These are phyloP conservation scores for Lepidopterella palustris DNA, from an alignment of 495 filamentous ascomycete genomes.

Conservation along the genomic window DNA sequence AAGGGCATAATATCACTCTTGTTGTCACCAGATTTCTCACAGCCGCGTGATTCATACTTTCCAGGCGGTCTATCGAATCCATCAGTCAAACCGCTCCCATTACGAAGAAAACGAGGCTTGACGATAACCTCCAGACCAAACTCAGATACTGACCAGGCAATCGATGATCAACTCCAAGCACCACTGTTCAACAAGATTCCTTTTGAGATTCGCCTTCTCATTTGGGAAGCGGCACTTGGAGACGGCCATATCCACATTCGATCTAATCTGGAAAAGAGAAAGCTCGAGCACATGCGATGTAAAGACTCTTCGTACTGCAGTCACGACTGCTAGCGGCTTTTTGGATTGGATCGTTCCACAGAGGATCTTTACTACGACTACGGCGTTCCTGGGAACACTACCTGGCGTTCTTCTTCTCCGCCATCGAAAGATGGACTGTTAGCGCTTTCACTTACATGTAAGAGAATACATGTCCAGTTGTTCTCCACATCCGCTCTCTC, in stretches of 20 bases:
- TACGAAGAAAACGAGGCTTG: not conserved
- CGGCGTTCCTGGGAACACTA: not conserved
- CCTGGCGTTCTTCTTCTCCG: not conserved
- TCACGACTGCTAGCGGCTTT: not conserved
- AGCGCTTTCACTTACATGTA: not conserved
- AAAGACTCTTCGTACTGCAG: not conserved
- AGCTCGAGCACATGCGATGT: not conserved
- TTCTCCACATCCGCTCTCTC: not conserved
- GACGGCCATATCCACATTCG: not conserved
- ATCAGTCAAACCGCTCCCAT: conserved; percentile 1
- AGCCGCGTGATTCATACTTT: not conserved
- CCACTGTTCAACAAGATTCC: conserved; percentile 3
- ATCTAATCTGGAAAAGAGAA: not conserved
- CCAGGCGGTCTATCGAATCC: not conserved
- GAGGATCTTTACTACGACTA: not conserved
- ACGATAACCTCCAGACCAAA: not conserved
- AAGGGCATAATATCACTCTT: not conserved
- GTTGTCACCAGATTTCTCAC: not conserved
- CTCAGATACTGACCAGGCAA: not conserved
- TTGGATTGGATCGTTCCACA: not conserved
- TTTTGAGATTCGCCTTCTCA: conserved; percentile 1
- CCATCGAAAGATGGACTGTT: not conserved
- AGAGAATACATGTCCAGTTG: not conserved
- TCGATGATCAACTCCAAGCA: not conserved
- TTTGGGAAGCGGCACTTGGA: not conserved